Percentiles rank a stretch among this genome's conserved stretches.
Conservation (phyloP, 306 rosid genomes). For the Vigna radiata region DNA sequence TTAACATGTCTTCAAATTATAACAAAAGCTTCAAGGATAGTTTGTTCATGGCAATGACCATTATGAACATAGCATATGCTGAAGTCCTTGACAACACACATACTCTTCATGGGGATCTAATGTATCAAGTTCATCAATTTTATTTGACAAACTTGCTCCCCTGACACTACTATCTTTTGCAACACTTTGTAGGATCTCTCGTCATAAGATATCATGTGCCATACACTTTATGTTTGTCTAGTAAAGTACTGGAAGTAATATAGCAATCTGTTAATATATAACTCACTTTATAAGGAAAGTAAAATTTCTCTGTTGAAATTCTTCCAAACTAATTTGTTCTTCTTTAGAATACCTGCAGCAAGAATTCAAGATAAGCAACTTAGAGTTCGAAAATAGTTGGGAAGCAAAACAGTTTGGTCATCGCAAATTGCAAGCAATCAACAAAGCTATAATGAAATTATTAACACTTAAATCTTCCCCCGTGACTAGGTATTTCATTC, state of each 20-base stretch:
- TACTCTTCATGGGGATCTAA: not conserved
- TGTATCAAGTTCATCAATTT: not conserved
- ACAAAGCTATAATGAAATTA: not conserved
- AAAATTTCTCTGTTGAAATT: slow-evolving; percentile 68
- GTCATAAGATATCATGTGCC: slow-evolving; percentile 16
- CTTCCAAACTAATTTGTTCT: slow-evolving; percentile 68
- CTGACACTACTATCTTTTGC: not conserved
- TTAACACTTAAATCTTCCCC: not conserved
- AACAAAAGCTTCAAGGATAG: not conserved
- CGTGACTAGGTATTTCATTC: not conserved
- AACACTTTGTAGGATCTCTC: slow-evolving; percentile 9
- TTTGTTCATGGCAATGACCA: not conserved
- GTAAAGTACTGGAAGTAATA: slow-evolving; percentile 5
- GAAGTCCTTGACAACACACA: not conserved
- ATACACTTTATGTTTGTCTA: slow-evolving; percentile 19
- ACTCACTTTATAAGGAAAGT: slow-evolving; percentile 85
- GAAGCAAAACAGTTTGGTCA: slow-evolving; percentile 1
- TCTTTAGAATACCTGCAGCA: slow-evolving; percentile 88
- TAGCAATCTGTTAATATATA: slow-evolving; percentile 27
- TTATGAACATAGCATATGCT: not conserved
- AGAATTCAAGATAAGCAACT: slow-evolving; percentile 15
- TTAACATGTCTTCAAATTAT: not conserved
- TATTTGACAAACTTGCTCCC: slow-evolving; percentile 2
- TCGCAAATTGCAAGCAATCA: slow-evolving; percentile 20
- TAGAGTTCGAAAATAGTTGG: slow-evolving; percentile 17